Base-by-base conservation (phyloP, 306 rosid species). In the Hippophae tibetana region DNA sequence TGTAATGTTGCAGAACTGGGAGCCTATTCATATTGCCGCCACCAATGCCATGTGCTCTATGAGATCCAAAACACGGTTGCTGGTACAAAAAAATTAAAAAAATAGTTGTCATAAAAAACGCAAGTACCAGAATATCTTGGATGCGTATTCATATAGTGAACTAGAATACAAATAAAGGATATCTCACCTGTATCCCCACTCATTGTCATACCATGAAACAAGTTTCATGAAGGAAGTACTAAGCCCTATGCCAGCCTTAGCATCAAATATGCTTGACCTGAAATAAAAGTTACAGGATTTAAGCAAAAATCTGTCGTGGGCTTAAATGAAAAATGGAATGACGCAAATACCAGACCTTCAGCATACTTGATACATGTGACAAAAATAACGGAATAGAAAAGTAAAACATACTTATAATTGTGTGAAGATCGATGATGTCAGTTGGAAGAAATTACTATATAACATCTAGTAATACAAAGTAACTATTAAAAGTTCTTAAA, bases 151-250 rank as follows among this genome's bases (percentile, higher is more conserved):
- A 5, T 26, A 12, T 3, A n/a, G 43, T 47, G 8, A 7, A 43
- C 27, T 38, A 57, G 44, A 26, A 12, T 42, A 47, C 38, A 42
- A n/a, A 42, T 40, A 59, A 63, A 57, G 42, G 14, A 45, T 8
- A 14, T 6, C 45, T 70, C 83, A 87, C 96, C 96, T 92, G 84
- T 92, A 88, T 75, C 97, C 99, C 99, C 99, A 92, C 77, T 92
- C 99, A 12, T 92, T 92, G 86, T 92, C 99, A 27, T 92, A 92
- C 99, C 99, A 92, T 43, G 97, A 62, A 72, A 92, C 80, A 61
- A 92, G 78, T 85, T 92, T 92, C 78, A 84, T 67, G 64, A 92
- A 82, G 53, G 86, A 82, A 59, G 72, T 27, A 52, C 86, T 78
- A 8, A 92, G 99, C 63, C 94, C 97, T 42, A 92, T 86, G 27